These are phyloP conservation scores for Closterium sp. DNA, from an alignment of 139 green algal genomes.

Conservation along the genomic window DNA sequence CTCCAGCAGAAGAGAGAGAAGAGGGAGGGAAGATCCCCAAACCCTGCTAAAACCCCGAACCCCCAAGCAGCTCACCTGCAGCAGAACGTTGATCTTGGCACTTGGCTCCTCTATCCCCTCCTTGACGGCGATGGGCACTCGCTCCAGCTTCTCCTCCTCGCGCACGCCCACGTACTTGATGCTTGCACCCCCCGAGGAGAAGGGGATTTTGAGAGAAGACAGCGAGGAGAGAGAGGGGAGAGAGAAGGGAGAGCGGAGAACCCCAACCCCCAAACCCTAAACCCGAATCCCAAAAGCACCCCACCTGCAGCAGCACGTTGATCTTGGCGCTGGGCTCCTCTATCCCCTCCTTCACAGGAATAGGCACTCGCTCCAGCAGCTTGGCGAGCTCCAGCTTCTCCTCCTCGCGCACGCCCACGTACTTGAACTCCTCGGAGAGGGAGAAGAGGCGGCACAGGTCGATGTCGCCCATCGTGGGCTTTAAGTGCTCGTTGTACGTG, in stretches of 20 bases:
- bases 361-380: slow-evolving; percentile 95
- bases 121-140: slow-evolving; percentile 97
- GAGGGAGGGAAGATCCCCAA: background rate
- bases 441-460: slow-evolving; percentile 94
- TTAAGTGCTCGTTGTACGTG: slow-evolving; percentile 95
- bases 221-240: slow-evolving; percentile 70
- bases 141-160: slow-evolving; percentile 97
- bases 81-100: slow-evolving; percentile 83
- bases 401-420: slow-evolving; percentile 90
- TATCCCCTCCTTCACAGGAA: slow-evolving; percentile 95
- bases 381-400: slow-evolving; percentile 99
- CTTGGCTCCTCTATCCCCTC: slow-evolving; percentile 92
- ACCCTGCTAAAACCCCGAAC: background rate
- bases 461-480: slow-evolving; percentile 96
- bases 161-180: slow-evolving; percentile 86
- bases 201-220: slow-evolving; percentile 89
- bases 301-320: slow-evolving; percentile 49
- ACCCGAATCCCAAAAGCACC: background rate
- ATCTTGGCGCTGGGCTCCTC: slow-evolving; percentile 94
- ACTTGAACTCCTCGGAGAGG: slow-evolving; percentile 85
- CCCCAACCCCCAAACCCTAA: background rate
- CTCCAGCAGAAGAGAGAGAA: slow-evolving; percentile 75
- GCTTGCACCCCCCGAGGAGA: too few species aligned
- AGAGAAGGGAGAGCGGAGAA: background rate
- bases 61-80: slow-evolving; percentile 12